Conservation (phyloP, 148 eudicot genomes). For the Rhododendron mucronatum region DNA sequence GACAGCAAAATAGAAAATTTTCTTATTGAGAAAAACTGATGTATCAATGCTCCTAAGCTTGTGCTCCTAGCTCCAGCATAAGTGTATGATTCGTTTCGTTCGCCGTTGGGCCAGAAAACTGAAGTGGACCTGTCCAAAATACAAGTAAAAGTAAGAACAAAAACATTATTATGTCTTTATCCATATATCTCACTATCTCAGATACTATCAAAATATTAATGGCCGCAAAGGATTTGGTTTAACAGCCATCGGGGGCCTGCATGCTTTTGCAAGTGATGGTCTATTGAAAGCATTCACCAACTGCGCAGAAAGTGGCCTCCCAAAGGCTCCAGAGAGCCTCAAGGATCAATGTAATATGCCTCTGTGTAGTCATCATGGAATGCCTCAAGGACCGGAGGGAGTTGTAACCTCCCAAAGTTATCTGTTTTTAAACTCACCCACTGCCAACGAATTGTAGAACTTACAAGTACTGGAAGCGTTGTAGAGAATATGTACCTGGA, state of each 20-base stretch:
- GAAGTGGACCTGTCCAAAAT: slow-evolving; percentile 32
- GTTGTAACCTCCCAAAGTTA: no score
- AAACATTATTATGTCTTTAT: background rate
- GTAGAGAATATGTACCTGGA: slow-evolving; percentile 2
- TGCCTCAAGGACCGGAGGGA: no score
- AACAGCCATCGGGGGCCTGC: background rate
- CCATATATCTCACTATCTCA: background rate
- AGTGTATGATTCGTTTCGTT: slow-evolving; percentile 24
- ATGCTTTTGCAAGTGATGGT: background rate
- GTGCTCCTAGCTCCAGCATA: slow-evolving; percentile 29
- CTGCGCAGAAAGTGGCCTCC: no score
- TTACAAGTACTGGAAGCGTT: background rate
- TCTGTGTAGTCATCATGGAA: no score
- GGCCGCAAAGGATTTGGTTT: background rate
- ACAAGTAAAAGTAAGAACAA: background rate
- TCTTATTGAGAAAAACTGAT: background rate
- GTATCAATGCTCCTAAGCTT: slow-evolving; percentile 14
- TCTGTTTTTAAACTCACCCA: background rate
- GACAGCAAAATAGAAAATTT: background rate
- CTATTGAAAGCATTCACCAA: background rate
- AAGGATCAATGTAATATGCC: no score
- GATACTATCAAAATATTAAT: no score
- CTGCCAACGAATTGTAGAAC: background rate
- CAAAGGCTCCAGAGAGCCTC: no score
- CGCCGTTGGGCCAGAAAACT: slow-evolving; percentile 28